These are phyloP conservation scores for Trypanosomatidae sp. DNA, from an alignment of 208 protist species.

Conservation along the genomic window DNA sequence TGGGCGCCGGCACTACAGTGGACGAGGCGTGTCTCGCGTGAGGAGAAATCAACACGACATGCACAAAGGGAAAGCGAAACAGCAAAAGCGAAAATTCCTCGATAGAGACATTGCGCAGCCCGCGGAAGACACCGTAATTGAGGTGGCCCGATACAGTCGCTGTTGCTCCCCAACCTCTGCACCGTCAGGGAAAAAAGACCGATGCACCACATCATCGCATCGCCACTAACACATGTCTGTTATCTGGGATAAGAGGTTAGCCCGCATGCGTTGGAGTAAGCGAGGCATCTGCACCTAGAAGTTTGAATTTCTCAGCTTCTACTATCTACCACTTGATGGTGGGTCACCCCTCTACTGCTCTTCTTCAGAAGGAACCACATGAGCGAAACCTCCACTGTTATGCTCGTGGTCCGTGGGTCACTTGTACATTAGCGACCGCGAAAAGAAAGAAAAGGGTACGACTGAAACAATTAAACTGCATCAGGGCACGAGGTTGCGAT, in stretches of 20 bases:
- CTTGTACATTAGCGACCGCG: neutral
- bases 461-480: neutral
- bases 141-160: neutral
- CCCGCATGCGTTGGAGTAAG: neutral
- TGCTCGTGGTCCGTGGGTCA: neutral
- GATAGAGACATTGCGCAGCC: neutral
- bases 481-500: no score
- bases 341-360: neutral
- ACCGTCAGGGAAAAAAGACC: neutral
- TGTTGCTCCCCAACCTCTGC: neutral
- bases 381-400: neutral
- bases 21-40: neutral
- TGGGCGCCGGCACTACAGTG: neutral
- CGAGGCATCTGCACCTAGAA: neutral
- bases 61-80: neutral
- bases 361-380: neutral
- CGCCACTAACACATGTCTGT: neutral
- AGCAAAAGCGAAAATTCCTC: neutral
- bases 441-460: neutral
- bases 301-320: neutral
- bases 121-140: neutral
- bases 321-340: neutral
- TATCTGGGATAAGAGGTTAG: no score
- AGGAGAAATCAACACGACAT: neutral
- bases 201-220: neutral